phyloP scores from a whole-genome alignment of 116 monocot species.

The Iris pallida region DNA sequence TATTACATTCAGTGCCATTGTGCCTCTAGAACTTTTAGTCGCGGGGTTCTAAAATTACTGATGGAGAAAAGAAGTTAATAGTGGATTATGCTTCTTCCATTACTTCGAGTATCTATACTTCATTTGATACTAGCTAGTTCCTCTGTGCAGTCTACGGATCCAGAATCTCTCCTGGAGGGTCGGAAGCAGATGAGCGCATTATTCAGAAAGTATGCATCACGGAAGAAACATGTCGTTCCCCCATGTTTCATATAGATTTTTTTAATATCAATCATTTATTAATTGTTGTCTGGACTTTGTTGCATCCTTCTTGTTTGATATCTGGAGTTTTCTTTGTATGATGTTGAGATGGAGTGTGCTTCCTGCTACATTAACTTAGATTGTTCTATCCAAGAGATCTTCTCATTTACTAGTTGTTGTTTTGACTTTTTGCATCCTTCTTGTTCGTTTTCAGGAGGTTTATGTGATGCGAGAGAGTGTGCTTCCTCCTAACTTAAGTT shows the following conservation, averaged over 20 bases:
- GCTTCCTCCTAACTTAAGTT: too few species aligned
- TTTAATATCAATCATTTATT: background rate
- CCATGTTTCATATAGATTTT: background rate
- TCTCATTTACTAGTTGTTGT: too few species aligned
- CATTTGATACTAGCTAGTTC: too few species aligned
- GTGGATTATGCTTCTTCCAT: background rate
- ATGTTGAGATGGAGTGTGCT: background rate
- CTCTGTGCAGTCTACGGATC: conserved; percentile 50
- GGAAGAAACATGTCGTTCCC: background rate
- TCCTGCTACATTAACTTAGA: background rate
- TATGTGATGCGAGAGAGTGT: too few species aligned
- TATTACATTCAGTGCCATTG: background rate
- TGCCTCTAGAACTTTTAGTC: background rate
- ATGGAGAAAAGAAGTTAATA: conserved; percentile 1
- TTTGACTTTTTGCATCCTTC: too few species aligned
- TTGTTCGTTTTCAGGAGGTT: too few species aligned
- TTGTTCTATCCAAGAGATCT: background rate
- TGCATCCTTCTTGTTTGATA: background rate
- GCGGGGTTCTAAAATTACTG: background rate
- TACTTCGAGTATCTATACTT: too few species aligned
- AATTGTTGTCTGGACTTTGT: background rate
- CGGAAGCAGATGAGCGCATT: conserved; percentile 54
- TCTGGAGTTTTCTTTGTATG: background rate
- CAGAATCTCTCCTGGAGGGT: conserved; percentile 36
- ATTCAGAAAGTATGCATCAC: conserved; percentile 54